phyloP scores from a whole-genome alignment of 2,329 filamentous ascomycete species.

The Apiospora pterosperma region DNA sequence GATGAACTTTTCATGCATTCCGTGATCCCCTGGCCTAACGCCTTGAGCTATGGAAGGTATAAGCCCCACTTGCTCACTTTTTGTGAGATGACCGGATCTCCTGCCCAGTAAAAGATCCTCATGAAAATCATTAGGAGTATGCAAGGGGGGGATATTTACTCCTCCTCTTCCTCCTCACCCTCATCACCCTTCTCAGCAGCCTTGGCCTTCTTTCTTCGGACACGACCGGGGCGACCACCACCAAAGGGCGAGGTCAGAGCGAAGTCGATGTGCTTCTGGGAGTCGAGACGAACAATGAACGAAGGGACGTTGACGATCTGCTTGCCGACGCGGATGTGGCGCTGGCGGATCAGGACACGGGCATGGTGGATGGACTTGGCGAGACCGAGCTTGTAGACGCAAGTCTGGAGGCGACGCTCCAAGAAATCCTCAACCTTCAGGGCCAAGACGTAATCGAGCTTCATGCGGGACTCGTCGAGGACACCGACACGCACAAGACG shows the following conservation, averaged over 20 bases:
- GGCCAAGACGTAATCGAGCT: conserved; percentile 99
- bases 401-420: conserved; percentile 99
- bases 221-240: conserved; percentile 94
- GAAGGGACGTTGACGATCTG: conserved; percentile 99
- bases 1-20: conserved; percentile 30
- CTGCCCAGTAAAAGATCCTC: conserved; percentile 27
- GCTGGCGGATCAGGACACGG: conserved; percentile 98
- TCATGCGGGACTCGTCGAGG: conserved; percentile 99
- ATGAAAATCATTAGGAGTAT: conserved; percentile 18
- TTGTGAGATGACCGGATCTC: conserved; percentile 24
- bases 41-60: conserved; percentile 46
- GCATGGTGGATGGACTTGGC: conserved; percentile 99
- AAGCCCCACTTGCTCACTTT: conserved; percentile 28
- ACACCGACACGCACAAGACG: conserved; percentile 99
- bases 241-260: conserved; percentile 95
- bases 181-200: conserved; percentile 83
- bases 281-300: conserved; percentile 99
- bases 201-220: conserved; percentile 99
- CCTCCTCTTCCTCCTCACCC: conserved; percentile 80
- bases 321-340: conserved; percentile 99
- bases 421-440: conserved; percentile 99
- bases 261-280: conserved; percentile 99
- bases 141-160: conserved; percentile 39
- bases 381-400: conserved; percentile 99
- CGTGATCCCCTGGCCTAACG: conserved; percentile 46